These are phyloP conservation scores for Sequoia sempervirens DNA, from an alignment of 75 land plant genomes.

Conservation along the genomic window DNA sequence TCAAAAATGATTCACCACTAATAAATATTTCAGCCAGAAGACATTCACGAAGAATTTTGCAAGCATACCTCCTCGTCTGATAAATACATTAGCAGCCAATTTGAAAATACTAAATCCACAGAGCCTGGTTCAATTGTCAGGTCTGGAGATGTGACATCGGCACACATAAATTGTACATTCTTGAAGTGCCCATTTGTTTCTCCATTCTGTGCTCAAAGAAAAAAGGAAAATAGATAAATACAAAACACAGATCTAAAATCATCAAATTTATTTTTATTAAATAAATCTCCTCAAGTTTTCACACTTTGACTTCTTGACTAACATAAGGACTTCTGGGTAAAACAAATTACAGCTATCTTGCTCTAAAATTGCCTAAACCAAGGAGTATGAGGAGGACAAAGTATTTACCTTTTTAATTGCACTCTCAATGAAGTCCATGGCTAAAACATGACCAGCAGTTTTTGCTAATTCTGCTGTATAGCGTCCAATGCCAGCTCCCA, in stretches of 20 bases:
- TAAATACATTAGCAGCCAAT: slow-evolving; percentile 98
- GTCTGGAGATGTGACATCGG: slow-evolving; percentile 92
- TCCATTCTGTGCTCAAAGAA: slow-evolving; percentile 64
- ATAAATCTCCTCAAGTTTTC: background rate
- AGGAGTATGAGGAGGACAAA: background rate
- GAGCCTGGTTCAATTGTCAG: slow-evolving; percentile 54
- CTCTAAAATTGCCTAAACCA: background rate
- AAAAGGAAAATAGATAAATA: slow-evolving; percentile 5
- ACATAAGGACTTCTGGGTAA: background rate
- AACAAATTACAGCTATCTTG: background rate
- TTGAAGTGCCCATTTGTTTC: slow-evolving; percentile 62
- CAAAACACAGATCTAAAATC: background rate
- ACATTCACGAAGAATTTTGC: background rate
- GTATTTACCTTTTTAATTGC: slow-evolving; percentile 76
- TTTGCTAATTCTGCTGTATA: slow-evolving; percentile 93
- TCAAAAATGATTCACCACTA: background rate
- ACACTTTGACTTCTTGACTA: background rate
- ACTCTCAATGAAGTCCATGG: slow-evolving; percentile 90
- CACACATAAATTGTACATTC: slow-evolving; percentile 85
- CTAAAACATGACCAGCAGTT: slow-evolving; percentile 68
- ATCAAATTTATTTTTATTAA: background rate
- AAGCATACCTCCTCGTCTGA: slow-evolving; percentile 81
- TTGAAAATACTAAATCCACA: slow-evolving; percentile 87
- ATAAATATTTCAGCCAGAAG: background rate
- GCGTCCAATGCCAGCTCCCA: slow-evolving; percentile 99